Percentiles rank a stretch among this genome's conserved stretches.
Evolutionary conservation across 768 basidiomycete genomes (phyloP).

Genomic region (Boletus sp.): DNA sequence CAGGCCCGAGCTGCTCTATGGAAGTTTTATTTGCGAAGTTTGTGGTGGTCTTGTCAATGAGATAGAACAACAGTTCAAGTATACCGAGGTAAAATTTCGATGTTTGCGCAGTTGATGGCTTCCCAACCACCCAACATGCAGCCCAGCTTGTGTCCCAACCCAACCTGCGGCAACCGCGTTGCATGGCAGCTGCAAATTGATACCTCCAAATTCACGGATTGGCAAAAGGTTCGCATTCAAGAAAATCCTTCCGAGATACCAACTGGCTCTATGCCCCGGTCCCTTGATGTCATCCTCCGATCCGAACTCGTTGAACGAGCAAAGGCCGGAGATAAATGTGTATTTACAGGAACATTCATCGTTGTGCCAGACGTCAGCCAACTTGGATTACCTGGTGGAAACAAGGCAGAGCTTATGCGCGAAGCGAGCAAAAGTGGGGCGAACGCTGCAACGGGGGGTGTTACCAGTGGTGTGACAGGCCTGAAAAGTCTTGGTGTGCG

Average conservation of each 20-base stretch:
- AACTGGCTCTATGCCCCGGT: slow-evolving; percentile 97
- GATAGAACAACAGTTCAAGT: slow-evolving; percentile 99
- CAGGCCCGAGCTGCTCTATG: slow-evolving; percentile 88
- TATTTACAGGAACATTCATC: slow-evolving; percentile 97
- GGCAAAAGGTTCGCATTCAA: slow-evolving; percentile 99
- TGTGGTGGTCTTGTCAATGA: slow-evolving; percentile 87
- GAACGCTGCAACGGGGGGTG: slow-evolving; percentile 57
- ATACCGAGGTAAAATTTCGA: slow-evolving; percentile 73
- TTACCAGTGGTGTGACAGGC: slow-evolving; percentile 86
- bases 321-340: slow-evolving; percentile 98
- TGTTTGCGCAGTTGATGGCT: slow-evolving; percentile 1
- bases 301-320: slow-evolving; percentile 97
- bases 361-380: slow-evolving; percentile 98
- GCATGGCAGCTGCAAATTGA: slow-evolving; percentile 96
- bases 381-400: slow-evolving; percentile 92
- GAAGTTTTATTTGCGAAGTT: slow-evolving; percentile 89
- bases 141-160: slow-evolving; percentile 94
- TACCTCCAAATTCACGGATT: slow-evolving; percentile 94
- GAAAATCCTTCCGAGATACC: slow-evolving; percentile 99
- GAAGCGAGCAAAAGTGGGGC: slow-evolving; percentile 71
- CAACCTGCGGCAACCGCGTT: slow-evolving; percentile 85
- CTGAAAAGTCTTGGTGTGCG: slow-evolving; percentile 92
- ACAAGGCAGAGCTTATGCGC: slow-evolving; percentile 84
- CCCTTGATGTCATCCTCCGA: slow-evolving; percentile 92
- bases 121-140: slow-evolving; percentile 30